Conservation (phyloP, 352 stramenopile genomes). For the Phytophthora niederhauseri region DNA sequence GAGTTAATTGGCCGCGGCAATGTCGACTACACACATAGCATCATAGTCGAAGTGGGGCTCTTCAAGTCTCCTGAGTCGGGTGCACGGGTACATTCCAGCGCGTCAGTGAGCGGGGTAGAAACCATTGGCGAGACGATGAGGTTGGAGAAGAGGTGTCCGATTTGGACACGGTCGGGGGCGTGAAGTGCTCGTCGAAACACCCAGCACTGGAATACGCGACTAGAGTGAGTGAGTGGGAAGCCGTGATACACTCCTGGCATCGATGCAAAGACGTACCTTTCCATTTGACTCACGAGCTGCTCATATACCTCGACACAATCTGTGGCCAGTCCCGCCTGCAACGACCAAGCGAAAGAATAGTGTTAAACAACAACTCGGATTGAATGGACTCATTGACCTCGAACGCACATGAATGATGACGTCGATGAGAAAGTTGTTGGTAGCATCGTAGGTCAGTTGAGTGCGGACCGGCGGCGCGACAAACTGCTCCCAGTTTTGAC, state of each 20-base stretch:
- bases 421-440: slow-evolving; percentile 56
- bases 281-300: slow-evolving; percentile 49
- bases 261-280: slow-evolving; percentile 33
- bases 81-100: slow-evolving; percentile 51
- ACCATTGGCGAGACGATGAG: slow-evolving; percentile 26
- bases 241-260: background rate
- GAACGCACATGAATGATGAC: slow-evolving; percentile 62
- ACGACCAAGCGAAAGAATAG: slow-evolving; percentile 1
- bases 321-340: slow-evolving; percentile 43
- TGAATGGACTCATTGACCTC: background rate
- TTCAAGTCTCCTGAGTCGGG: slow-evolving; percentile 42
- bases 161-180: slow-evolving; percentile 50
- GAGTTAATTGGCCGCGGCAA: background rate
- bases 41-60: background rate
- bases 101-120: slow-evolving; percentile 39
- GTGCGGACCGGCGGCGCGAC: slow-evolving; percentile 52
- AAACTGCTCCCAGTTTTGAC: slow-evolving; percentile 42
- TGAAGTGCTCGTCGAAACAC: slow-evolving; percentile 63
- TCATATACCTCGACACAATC: slow-evolving; percentile 43
- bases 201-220: slow-evolving; percentile 31
- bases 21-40: background rate
- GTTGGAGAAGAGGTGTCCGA: slow-evolving; percentile 26
- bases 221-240: slow-evolving; percentile 4
- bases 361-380: slow-evolving; percentile 7
- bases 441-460: slow-evolving; percentile 66